Evolutionary conservation across 1,284 basidiomycete species (phyloP), one percentile per base, ranked within the genome.

Genomic region (Earliella scabrosa): DNA sequence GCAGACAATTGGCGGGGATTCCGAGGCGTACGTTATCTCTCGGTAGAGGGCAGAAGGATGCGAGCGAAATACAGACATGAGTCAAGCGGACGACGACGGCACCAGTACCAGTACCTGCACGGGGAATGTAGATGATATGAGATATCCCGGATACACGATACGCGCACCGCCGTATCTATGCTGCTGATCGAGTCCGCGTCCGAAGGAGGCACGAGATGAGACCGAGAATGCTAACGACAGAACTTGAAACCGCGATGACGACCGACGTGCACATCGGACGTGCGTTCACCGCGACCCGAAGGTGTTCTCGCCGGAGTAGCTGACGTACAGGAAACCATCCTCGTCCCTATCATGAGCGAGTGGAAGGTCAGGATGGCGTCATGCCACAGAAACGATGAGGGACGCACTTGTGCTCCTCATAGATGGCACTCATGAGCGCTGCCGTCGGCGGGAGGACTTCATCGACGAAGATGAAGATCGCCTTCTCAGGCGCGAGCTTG

Each of bases 401-500:
- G 11, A 82, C 91, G 70, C 63, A 96, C 95, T 97, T 97, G 85
- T 99, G 97, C 77, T 99, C 97, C 76, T 99, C 97, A 72, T 99
- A 99, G 70, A 99, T 98, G 48, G 95, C 90, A 71, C 93, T 96
- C 97, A 99, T 99, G 49, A 98, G 81, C 6, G 97, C 97, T 20
- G 97, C 97, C 2, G 97, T 98, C 45, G 97, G 97, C 50, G 97
- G 97, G 38, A 99, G 84, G 54, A 99, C 95, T 74, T 99, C 97
- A 68, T 99, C 95, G 46, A 98, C 95, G 70, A 98, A 98, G 75
- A 98, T 97, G 79, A 98, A 98, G 77, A 98, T 98, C 31, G 97
- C 97, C 80, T 98, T 98, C 85, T 99, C 97, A 16, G 97, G 97
- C 32, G 95, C 93, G 54, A 99, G 88, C 87, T 99, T 99, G 90